Evolutionary conservation across 75 land plant genomes (phyloP).

Genomic region (Selaginella tamariscina): DNA sequence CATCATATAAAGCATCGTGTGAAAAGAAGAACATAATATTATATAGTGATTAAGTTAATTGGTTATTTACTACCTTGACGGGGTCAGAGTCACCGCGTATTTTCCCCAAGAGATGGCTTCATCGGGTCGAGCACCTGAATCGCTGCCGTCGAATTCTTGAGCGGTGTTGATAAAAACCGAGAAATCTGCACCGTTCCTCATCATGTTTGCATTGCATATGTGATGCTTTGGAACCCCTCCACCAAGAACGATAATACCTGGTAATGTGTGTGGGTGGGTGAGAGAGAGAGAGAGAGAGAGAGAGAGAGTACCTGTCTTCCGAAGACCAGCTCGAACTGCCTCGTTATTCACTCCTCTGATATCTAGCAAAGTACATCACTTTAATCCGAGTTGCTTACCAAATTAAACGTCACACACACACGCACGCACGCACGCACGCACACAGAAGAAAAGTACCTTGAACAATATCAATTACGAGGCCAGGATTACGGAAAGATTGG

Average conservation of each 20-base stretch:
- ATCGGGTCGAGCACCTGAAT: constrained; percentile 4
- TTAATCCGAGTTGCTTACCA: too few relatives aligned
- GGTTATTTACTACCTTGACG: neutral
- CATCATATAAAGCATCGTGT: neutral
- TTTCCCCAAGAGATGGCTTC: constrained; percentile 8
- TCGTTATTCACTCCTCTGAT: constrained; percentile 7
- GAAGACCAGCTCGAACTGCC: constrained; percentile 1
- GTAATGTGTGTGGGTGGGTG: too few relatives aligned
- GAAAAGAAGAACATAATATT: neutral
- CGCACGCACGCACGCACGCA: too few relatives aligned
- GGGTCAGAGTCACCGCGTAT: neutral
- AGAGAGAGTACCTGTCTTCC: neutral
- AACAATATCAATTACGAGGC: constrained; percentile 9
- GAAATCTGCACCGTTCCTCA: constrained; percentile 7
- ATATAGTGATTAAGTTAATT: neutral
- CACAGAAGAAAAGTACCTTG: neutral
- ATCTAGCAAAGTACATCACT: too few relatives aligned
- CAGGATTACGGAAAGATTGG: constrained; percentile 4
- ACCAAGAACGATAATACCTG: constrained; percentile 8
- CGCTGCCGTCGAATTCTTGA: constrained; percentile 7
- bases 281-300: too few relatives aligned
- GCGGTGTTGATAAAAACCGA: constrained; percentile 5
- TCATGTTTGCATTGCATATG: constrained; percentile 12
- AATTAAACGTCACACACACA: too few relatives aligned
- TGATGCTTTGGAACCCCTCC: constrained; percentile 7